Conservation (phyloP, 306 rosid genomes). For the Gastrolobium villosum region DNA sequence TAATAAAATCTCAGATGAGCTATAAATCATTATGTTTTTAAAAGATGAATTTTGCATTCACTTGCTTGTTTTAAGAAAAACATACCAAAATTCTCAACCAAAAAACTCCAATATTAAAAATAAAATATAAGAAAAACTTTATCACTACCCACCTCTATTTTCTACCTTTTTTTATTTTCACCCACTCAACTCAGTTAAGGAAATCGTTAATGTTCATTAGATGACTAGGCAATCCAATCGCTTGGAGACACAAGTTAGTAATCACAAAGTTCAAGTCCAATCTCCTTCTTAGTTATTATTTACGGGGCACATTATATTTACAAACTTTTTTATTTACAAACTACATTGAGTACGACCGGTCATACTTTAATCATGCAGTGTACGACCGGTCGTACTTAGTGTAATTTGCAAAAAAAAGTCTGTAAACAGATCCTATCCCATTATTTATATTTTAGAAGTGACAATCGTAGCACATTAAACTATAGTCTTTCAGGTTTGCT, state of each 20-base stretch:
- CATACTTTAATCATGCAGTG: too few relatives aligned
- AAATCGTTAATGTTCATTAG: neutral
- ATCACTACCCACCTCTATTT: too few relatives aligned
- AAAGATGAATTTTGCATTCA: neutral
- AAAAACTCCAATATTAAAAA: neutral
- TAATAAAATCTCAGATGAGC: neutral
- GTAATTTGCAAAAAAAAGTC: too few relatives aligned
- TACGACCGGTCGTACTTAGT: too few relatives aligned
- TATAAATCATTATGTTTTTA: neutral
- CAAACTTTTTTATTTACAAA: too few relatives aligned
- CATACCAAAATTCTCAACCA: neutral
- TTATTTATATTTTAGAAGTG: neutral
- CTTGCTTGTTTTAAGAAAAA: neutral
- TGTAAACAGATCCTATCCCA: too few relatives aligned
- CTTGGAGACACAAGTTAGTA: neutral
- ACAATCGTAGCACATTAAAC: neutral
- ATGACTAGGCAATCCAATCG: neutral
- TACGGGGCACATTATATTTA: too few relatives aligned
- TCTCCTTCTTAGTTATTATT: neutral
- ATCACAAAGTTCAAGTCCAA: neutral
- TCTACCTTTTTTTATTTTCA: neutral
- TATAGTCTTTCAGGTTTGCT: neutral
- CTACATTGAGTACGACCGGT: too few relatives aligned
- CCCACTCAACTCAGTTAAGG: neutral
- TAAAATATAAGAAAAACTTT: neutral